A percentile compares a stretch with the other conserved stretches of the same genome.
Evolutionary conservation across 2,329 filamentous ascomycete genomes (phyloP).

Genomic region (Stachybotrys echinatus): DNA sequence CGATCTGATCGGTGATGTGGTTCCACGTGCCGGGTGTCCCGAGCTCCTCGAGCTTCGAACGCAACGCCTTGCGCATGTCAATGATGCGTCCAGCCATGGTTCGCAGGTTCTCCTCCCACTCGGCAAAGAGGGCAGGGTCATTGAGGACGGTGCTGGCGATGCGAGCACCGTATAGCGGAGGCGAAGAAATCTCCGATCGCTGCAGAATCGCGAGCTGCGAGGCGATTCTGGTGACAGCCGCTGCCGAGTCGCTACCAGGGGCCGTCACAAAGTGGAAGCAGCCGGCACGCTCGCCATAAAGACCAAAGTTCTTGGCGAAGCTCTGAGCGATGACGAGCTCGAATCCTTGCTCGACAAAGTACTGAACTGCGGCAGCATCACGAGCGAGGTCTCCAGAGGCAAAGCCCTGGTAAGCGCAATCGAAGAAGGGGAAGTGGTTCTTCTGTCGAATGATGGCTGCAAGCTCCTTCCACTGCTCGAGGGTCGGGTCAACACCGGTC

Average conservation of each 20-base stretch:
- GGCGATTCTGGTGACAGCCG: conserved; percentile 60
- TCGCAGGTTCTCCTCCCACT: conserved; percentile 88
- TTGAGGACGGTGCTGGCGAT: conserved; percentile 84
- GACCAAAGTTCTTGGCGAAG: conserved; percentile 96
- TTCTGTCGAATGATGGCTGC: conserved; percentile 70
- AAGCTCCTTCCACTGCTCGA: conserved; percentile 91
- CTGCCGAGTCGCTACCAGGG: conserved; percentile 60
- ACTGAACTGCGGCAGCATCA: conserved; percentile 87
- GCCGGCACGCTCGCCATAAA: conserved; percentile 94
- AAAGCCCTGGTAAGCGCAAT: conserved; percentile 96
- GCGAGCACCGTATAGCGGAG: conserved; percentile 86
- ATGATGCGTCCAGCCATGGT: conserved; percentile 97
- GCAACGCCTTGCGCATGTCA: conserved; percentile 76
- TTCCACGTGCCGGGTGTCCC: conserved; percentile 89
- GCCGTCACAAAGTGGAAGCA: conserved; percentile 91
- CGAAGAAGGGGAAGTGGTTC: conserved; percentile 96
- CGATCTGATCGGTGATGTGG: conserved; percentile 97
- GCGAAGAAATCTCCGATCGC: conserved; percentile 95
- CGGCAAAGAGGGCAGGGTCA: conserved; percentile 70
- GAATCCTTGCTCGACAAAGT: conserved; percentile 91
- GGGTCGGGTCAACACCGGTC: conserved; percentile 90
- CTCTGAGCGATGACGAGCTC: conserved; percentile 85
- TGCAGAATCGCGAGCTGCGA: conserved; percentile 92
- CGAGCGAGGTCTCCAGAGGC: conserved; percentile 81
- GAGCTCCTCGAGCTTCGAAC: conserved; percentile 75